Conservation (phyloP, 2,329 filamentous ascomycete genomes). For the Epichloe coenophiala region DNA sequence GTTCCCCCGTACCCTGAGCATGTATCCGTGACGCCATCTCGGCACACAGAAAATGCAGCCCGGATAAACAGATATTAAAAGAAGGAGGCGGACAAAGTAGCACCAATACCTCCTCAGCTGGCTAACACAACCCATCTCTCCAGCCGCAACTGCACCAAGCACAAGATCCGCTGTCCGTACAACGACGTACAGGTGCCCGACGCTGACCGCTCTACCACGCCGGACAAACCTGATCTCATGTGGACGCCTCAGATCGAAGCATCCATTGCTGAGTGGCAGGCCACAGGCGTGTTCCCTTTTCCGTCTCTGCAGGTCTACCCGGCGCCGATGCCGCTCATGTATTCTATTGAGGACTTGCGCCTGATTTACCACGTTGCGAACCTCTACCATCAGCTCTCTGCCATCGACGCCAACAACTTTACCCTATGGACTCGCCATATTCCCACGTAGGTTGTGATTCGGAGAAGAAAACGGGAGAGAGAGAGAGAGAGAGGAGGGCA, state of each 20-base stretch:
- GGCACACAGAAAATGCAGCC: neutral
- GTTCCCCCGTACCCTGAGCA: neutral
- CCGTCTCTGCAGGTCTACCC: slow-evolving; percentile 67
- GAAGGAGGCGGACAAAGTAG: neutral
- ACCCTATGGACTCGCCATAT: slow-evolving; percentile 90
- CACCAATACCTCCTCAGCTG: neutral
- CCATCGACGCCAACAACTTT: slow-evolving; percentile 66
- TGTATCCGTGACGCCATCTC: slow-evolving; percentile 1
- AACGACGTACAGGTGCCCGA: slow-evolving; percentile 66
- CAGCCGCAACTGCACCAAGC: slow-evolving; percentile 96
- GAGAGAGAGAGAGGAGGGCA: neutral
- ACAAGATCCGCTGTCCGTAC: slow-evolving; percentile 96
- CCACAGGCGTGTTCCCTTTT: slow-evolving; percentile 75
- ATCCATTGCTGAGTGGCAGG: slow-evolving; percentile 70
- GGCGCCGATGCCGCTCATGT: slow-evolving; percentile 56
- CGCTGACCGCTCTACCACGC: slow-evolving; percentile 44
- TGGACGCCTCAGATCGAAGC: slow-evolving; percentile 79
- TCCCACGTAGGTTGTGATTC: slow-evolving; percentile 55
- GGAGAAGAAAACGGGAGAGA: neutral
- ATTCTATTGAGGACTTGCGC: slow-evolving; percentile 66
- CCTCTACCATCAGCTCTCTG: slow-evolving; percentile 70
- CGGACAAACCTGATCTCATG: slow-evolving; percentile 57
- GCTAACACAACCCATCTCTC: slow-evolving; percentile 9
- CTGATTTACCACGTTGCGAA: slow-evolving; percentile 84
- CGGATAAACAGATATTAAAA: neutral